Evolutionary conservation across 495 filamentous ascomycete genomes (phyloP).

Genomic region (Entonaema liquescens): DNA sequence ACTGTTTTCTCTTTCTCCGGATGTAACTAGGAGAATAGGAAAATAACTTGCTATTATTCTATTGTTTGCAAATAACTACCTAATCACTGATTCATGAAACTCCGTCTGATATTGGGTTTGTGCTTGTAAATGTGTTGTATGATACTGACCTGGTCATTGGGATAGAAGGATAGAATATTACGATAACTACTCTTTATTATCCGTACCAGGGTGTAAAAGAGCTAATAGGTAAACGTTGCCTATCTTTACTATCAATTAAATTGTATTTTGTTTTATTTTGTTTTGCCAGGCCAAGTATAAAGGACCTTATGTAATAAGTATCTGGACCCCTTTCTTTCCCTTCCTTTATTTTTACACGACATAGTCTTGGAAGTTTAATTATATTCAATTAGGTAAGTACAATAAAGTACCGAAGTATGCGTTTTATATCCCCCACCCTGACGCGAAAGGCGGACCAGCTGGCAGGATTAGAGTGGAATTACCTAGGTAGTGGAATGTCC

Average conservation of each 20-base stretch:
- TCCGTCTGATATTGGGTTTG: neutral
- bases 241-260: neutral
- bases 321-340: no score
- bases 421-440: neutral
- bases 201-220: neutral
- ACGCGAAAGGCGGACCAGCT: slow-evolving; percentile 1
- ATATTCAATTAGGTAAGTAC: neutral
- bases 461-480: neutral
- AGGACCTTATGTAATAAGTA: no score
- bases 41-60: neutral
- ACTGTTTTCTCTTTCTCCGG: neutral
- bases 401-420: neutral
- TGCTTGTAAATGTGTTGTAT: neutral
- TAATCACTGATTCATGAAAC: neutral
- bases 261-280: neutral
- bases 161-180: neutral
- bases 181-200: neutral
- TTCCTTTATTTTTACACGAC: no score
- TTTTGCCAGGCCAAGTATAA: neutral
- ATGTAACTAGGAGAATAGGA: neutral
- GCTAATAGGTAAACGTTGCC: neutral
- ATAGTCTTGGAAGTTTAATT: neutral
- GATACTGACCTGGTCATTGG: neutral
- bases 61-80: neutral
- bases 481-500: no score